Conservation (phyloP, 2,329 filamentous ascomycete genomes). For the Tetracladium maxilliforme region DNA sequence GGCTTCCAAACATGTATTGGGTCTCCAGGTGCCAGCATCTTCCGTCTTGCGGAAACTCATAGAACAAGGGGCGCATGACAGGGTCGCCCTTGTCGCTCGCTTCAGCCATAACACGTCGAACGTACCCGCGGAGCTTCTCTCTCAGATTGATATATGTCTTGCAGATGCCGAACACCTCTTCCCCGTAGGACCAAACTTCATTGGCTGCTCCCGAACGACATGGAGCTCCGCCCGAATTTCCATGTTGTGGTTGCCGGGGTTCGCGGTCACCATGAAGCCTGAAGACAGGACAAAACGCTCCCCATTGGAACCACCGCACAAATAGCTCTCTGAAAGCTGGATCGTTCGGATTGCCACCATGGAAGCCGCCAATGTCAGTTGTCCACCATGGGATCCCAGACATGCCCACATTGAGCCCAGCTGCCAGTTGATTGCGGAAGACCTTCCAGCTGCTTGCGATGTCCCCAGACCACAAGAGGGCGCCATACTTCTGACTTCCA, state of each 20-base stretch:
- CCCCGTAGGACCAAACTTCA: slow-evolving; percentile 53
- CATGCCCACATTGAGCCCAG: slow-evolving; percentile 51
- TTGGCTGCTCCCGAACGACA: slow-evolving; percentile 31
- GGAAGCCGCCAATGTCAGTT: slow-evolving; percentile 57
- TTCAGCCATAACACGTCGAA: slow-evolving; percentile 38
- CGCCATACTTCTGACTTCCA: slow-evolving; percentile 46
- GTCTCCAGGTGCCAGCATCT: slow-evolving; percentile 40
- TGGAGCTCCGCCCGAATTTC: slow-evolving; percentile 7
- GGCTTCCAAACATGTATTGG: slow-evolving; percentile 48
- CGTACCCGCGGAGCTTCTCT: slow-evolving; percentile 43
- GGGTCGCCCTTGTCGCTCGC: slow-evolving; percentile 44
- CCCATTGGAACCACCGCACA: slow-evolving; percentile 57
- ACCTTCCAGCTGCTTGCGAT: slow-evolving; percentile 48
- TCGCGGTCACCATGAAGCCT: slow-evolving; percentile 51
- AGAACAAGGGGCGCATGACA: slow-evolving; percentile 47
- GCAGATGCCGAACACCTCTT: slow-evolving; percentile 43
- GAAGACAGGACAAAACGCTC: slow-evolving; percentile 52
- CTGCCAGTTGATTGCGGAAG: slow-evolving; percentile 43
- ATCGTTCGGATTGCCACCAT: slow-evolving; percentile 44
- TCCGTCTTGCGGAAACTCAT: slow-evolving; percentile 42
- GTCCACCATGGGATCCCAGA: slow-evolving; percentile 55
- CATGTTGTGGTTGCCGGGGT: slow-evolving; percentile 29
- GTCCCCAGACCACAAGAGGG: slow-evolving; percentile 53
- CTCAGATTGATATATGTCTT: slow-evolving; percentile 41
- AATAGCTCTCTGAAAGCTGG: slow-evolving; percentile 45